Conservation (phyloP, 352 stramenopile species). For the Pythium brachiatum region DNA sequence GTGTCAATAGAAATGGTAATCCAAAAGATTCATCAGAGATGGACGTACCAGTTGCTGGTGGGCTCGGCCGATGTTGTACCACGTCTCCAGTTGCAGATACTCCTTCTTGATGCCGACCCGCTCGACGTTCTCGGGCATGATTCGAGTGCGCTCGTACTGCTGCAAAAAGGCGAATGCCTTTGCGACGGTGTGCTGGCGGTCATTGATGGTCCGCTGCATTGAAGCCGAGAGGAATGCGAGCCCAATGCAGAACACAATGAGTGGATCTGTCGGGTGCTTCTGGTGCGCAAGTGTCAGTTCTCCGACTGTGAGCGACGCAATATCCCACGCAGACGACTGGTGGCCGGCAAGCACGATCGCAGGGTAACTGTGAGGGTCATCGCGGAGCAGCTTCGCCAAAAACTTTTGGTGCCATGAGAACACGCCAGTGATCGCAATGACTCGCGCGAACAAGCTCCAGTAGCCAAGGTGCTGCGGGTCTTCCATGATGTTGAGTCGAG, state of each 20-base stretch:
- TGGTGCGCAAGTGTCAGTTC: conserved; percentile 82
- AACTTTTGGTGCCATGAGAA: conserved; percentile 90
- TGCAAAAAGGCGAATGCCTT: conserved; percentile 87
- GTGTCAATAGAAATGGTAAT: not conserved
- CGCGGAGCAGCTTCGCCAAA: conserved; percentile 71
- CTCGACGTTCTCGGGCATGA: conserved; percentile 31
- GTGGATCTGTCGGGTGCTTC: conserved; percentile 66
- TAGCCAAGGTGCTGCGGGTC: conserved; percentile 78
- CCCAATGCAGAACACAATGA: conserved; percentile 84
- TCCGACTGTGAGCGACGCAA: conserved; percentile 80
- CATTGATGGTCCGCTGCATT: conserved; percentile 86
- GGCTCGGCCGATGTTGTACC: conserved; percentile 86
- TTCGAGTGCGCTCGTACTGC: conserved; percentile 67
- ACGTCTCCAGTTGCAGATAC: conserved; percentile 68
- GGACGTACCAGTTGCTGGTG: conserved; percentile 81
- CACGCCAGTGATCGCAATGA: conserved; percentile 80
- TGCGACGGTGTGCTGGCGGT: conserved; percentile 78
- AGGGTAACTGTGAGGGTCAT: conserved; percentile 75
- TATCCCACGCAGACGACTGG: conserved; percentile 82
- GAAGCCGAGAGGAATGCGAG: conserved; percentile 80
- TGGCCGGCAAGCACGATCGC: conserved; percentile 80
- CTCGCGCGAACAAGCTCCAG: conserved; percentile 82
- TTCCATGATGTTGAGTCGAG: conserved; percentile 84
- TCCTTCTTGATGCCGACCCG: conserved; percentile 58
- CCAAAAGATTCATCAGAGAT: no score